These are phyloP conservation scores for Pichia sp. DNA, from an alignment of 1,139 yeast genomes.

Conservation along the genomic window DNA sequence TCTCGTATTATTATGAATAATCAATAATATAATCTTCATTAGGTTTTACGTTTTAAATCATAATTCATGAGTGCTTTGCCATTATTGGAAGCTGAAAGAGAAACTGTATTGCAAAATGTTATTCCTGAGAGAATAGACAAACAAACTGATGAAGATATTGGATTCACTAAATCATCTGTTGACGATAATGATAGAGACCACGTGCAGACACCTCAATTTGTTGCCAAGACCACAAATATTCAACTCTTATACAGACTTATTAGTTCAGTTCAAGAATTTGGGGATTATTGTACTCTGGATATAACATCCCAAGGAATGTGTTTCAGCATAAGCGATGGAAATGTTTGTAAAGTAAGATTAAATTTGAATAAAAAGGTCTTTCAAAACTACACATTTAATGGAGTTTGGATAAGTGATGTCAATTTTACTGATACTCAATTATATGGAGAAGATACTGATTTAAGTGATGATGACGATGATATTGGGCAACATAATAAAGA, in stretches of 20 bases:
- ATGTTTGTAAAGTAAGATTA: conserved; percentile 25
- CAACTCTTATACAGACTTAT: conserved; percentile 22
- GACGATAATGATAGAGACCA: neutral
- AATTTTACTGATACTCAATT: conserved; percentile 7
- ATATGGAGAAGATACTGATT: conserved; percentile 12
- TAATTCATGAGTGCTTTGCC: no score
- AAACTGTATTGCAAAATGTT: no score
- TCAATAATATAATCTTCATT: no score
- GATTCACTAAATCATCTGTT: no score
- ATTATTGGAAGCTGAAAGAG: no score
- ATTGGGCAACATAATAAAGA: conserved; percentile 14
- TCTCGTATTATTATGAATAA: no score
- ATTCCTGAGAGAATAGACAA: no score
- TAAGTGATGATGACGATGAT: conserved; percentile 10
- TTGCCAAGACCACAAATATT: conserved; percentile 25
- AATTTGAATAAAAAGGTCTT: conserved; percentile 26
- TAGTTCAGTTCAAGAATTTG: conserved; percentile 26
- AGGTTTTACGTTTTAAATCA: no score
- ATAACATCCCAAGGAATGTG: conserved; percentile 25
- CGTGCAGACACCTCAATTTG: conserved; percentile 15
- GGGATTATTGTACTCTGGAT: conserved; percentile 24
- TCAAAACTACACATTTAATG: conserved; percentile 14
- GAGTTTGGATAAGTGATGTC: conserved; percentile 17
- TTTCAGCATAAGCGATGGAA: conserved; percentile 27
- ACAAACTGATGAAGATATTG: no score